Conservation (phyloP, 208 protist species). For the Crithidia sp. region DNA sequence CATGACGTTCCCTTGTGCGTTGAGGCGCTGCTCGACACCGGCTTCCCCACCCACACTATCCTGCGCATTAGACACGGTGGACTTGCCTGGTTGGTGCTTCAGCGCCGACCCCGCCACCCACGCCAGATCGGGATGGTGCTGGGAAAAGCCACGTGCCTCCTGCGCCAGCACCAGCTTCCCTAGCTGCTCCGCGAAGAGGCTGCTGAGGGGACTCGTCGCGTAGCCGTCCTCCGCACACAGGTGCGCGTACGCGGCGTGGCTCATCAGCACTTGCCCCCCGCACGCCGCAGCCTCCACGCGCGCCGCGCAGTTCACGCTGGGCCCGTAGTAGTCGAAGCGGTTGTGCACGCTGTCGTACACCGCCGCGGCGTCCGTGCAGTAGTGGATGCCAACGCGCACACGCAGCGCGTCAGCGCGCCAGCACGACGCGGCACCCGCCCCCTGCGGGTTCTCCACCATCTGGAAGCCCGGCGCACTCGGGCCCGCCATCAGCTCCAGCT, state of each 20-base stretch:
- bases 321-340: conserved; percentile 83
- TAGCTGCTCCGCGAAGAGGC: conserved; percentile 27
- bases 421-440: conserved; percentile 29
- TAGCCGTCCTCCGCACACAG: conserved; percentile 21
- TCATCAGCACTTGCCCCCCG: conserved; percentile 10
- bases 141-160: not conserved
- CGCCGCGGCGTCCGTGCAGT: conserved; percentile 42
- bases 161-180: conserved; percentile 24
- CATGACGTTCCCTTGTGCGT: not conserved
- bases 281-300: conserved; percentile 19
- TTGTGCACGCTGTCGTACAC: conserved; percentile 47
- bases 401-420: conserved; percentile 37
- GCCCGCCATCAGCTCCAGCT: conserved; percentile 17
- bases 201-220: not conserved
- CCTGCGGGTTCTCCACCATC: conserved; percentile 38
- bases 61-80: not conserved
- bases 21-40: too few species aligned
- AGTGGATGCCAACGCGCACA: conserved; percentile 48
- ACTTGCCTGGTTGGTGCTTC: too few species aligned
- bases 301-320: conserved; percentile 23
- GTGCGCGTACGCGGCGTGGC: conserved; percentile 1
- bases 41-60: not conserved
- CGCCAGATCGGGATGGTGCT: too few species aligned
- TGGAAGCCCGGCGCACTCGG: conserved; percentile 13
- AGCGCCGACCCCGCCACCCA: too few species aligned